phyloP scores from a whole-genome alignment of 371 early-diverging fungal genomes.

The Amoeboaphelidium occidentale region DNA sequence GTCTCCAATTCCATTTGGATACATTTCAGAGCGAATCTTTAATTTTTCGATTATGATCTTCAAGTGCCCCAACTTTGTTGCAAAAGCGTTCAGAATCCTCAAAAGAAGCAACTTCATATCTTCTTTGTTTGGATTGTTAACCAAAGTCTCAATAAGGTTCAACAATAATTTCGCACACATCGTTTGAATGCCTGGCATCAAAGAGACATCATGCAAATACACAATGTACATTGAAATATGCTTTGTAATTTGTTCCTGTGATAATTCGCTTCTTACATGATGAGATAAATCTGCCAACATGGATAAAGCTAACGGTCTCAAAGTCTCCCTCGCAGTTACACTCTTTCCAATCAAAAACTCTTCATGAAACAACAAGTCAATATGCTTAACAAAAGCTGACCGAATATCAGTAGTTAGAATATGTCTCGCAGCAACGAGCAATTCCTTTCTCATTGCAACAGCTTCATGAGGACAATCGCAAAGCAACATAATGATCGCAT shows the following conservation, averaged over 20 bases:
- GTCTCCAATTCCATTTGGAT: too few species aligned
- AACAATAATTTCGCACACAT: slow-evolving; percentile 86
- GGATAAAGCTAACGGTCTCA: slow-evolving; percentile 73
- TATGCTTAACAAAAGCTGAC: slow-evolving; percentile 53
- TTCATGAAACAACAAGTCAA: slow-evolving; percentile 67
- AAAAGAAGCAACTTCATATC: neutral
- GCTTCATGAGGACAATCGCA: slow-evolving; percentile 84
- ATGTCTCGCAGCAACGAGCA: slow-evolving; percentile 82
- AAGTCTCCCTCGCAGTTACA: slow-evolving; percentile 66
- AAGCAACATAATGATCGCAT: slow-evolving; percentile 58
- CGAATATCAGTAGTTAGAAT: slow-evolving; percentile 76
- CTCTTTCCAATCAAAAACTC: slow-evolving; percentile 75
- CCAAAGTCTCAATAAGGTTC: slow-evolving; percentile 65
- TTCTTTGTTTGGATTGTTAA: slow-evolving; percentile 27
- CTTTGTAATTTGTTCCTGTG: slow-evolving; percentile 39
- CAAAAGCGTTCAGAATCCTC: neutral
- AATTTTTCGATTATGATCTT: too few species aligned
- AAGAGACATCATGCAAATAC: slow-evolving; percentile 61
- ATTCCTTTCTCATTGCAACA: slow-evolving; percentile 73
- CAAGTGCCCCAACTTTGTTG: neutral
- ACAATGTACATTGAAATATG: slow-evolving; percentile 69
- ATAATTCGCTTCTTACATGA: slow-evolving; percentile 63
- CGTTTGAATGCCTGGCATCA: slow-evolving; percentile 72
- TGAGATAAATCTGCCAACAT: slow-evolving; percentile 88
- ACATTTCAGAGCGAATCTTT: too few species aligned